Evolutionary conservation across 169 alveolate genomes (phyloP), one percentile per base, ranked within the genome.

Genomic region (Plasmodium vivax): DNA sequence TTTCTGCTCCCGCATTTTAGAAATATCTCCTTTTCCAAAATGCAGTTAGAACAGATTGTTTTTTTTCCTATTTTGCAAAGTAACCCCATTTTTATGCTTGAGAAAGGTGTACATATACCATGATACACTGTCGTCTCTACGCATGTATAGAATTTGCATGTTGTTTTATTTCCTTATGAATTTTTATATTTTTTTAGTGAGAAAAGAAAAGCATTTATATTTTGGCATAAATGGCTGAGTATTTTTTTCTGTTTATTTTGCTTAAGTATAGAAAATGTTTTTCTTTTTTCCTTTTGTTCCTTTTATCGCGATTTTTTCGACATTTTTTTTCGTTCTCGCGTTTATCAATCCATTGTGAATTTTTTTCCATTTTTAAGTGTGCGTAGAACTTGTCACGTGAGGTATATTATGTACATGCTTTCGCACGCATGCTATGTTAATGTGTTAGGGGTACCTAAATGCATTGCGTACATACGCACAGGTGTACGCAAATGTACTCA

Each of bases 141-240:
- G n/a, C 32, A 51, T 58, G 45, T 56, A 54, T 83, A 83, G 38
- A 16, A 58, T 47, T 51, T 36, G 34, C 56, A 45, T 41, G 30
- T 27, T 82, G 34, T 82, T 82, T 80, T 80, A 80, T 80, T 80
- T 82, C 36, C 79, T 82, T 51, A 30, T 54, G 38, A 19, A 16
- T 82, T 19, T 30, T 23, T 47, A 47, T 54, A 23, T 82, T 54
- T 82, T 82, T 68, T 68, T 27, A 23, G 38, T 27, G 38, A 68
- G 41, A 68, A 68, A 68, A 68, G 77, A 19, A 23, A 68, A 68
- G 27, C 38, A 68, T 68, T 68, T 30, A 68, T 68, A 10, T 68
- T 23, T 19, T 23, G 32, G 77, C 38, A 30, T 68, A 68, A 19
- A 68, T 68, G 41, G 27, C 16, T 68, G 43, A 68, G 77, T 68